Base-by-base conservation (phyloP, 129 eudicot species). In the Mikania micrantha region DNA sequence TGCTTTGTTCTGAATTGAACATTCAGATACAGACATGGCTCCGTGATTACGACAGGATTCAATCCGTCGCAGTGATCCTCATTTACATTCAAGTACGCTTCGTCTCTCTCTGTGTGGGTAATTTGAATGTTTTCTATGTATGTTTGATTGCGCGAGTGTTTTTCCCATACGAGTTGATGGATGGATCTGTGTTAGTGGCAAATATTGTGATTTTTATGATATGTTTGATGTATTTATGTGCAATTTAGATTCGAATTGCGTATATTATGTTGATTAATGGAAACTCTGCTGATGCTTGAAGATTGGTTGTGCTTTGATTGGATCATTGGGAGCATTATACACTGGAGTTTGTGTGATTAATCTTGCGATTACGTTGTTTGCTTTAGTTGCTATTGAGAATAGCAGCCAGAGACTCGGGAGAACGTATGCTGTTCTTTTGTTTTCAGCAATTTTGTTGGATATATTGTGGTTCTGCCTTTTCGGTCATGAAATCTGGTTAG, bases 301-400 rank as follows among this genome's bases (percentile, higher is more conserved):
- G 95, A 92, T 92, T 80, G 96, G 95, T 12, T 92, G 91, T 76
- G 82, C 95, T 11, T 73, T 92, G 95, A 76, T 88, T 80, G 98
- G 91, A 88, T 89, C 98, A n/a, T 79, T 92, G 28, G 96, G 95
- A 39, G 91, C 98, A 3, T 61, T 88, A 47, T 92, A 88, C 80
- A 85, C 77, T 27, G 98, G 96, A 47, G 91, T 88, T 5, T 81
- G 67, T 75, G 77, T 92, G 67, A 52, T 86, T n/a, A 75, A 86
- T 73, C 78, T 92, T 81, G 91, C 78, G 56, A 82, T 92, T 71
- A 80, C 86, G 0, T 78, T 92, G 52, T 92, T 92, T 54, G 92
- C 91, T 5, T 80, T 92, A 24, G 91, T 92, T 50, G 96, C 98
- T 17, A 84, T 92, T 54, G 96, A 92, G 80, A 92, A 95, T 78